A percentile compares a stretch with the other conserved stretches of the same genome.
Conservation (phyloP, 2,329 filamentous ascomycete genomes). For the Cryphonectria japonica region DNA sequence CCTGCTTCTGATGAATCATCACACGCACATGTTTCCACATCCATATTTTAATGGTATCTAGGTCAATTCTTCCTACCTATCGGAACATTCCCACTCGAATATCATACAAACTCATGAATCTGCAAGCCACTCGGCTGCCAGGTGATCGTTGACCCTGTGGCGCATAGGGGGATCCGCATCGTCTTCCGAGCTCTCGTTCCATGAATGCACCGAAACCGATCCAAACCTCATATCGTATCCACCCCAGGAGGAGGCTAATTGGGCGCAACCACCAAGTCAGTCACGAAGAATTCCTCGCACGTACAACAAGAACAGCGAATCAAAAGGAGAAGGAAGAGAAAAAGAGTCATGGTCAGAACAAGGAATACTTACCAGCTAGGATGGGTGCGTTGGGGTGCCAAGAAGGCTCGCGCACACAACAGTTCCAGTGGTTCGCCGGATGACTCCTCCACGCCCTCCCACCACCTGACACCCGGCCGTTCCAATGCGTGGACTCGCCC, state of each 20-base stretch:
- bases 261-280: conserved; percentile 6
- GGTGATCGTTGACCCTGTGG: conserved; percentile 61
- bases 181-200: conserved; percentile 70
- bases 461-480: conserved; percentile 12
- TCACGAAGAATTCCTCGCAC: background rate
- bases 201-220: conserved; percentile 78
- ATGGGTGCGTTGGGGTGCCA: conserved; percentile 89
- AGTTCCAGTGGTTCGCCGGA: conserved; percentile 69
- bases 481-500: conserved; percentile 59
- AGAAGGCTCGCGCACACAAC: conserved; percentile 83
- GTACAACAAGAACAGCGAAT: background rate
- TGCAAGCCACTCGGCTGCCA: conserved; percentile 40
- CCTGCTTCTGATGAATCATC: background rate
- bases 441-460: conserved; percentile 45
- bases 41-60: background rate
- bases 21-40: background rate
- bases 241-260: conserved; percentile 78
- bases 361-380: conserved; percentile 61
- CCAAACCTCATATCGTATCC: conserved; percentile 73
- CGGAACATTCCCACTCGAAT: background rate
- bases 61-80: background rate
- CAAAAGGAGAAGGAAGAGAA: background rate
- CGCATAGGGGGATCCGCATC: conserved; percentile 65
- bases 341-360: background rate
- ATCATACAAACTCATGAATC: background rate